Evolutionary conservation across 2,329 filamentous ascomycete genomes (phyloP), one percentile per base, ranked within the genome.

Genomic region (Teratosphaeria destructans): DNA sequence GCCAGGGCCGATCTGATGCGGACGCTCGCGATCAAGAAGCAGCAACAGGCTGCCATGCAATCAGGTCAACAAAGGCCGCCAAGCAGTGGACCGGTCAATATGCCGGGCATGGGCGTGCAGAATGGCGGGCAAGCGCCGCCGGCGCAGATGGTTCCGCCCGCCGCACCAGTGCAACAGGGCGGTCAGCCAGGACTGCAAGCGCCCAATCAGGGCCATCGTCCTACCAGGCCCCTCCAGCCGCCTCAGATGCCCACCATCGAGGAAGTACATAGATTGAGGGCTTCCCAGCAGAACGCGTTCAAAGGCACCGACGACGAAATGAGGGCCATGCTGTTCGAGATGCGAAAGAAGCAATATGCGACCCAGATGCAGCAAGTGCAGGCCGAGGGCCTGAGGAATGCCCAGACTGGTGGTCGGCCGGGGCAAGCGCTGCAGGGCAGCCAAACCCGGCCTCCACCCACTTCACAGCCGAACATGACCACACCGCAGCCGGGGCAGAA

Each of bases 231-330:
- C 59, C 61, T 52, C 58, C 62, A 34, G 52, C 54, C 57, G 52
- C 57, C 59, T 52, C 68, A 61, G n/a, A 71, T 66, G 39, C 70
- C 74, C 26, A 74, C 73, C 0, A 67, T 70, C 4, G 71, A 77
- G 55, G 77, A 80, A 19, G 67, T 79, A 19, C 68, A 73, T 54
- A 63, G 63, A 23, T 71, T 75, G 61, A 72, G 77, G 39, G 63
- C 66, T 54, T 37, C 27, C 19, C 69, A 65, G 39, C 60, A 76
- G 14, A 66, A 69, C 23, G 69, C 73, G 32, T 63, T 70, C 54
- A 55, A 70, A 26, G 71, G 70, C 43, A 64, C 67, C 3, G 77
- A 80, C 62, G 78, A 80, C 3, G 72, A 77, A 57, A 67, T 81
- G 23, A 71, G 73, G 0, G 49, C 74, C 32, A 61, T 72, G 26